A percentile compares a stretch with the other conserved stretches of the same genome.
Evolutionary conservation across 148 eudicot genomes (phyloP).

Genomic region (Fagopyrum tataricum): DNA sequence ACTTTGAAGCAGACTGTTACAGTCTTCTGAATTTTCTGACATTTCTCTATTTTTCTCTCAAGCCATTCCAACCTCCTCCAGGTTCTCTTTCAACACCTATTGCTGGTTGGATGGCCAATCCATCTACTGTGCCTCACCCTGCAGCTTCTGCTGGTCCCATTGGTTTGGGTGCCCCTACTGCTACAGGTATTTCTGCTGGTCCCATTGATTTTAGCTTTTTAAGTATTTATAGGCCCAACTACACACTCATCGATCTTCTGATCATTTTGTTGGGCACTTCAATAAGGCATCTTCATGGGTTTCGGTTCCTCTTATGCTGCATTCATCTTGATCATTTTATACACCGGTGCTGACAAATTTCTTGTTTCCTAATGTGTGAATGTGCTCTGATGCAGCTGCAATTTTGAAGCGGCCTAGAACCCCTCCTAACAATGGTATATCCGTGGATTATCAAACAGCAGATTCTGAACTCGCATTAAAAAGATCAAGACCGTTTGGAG

Average conservation of each 20-base stretch:
- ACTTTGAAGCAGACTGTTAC: neutral
- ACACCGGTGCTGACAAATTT: conserved; percentile 8
- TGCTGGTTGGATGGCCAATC: conserved; percentile 88
- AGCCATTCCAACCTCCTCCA: conserved; percentile 76
- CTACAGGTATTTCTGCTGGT: conserved; percentile 32
- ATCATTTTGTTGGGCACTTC: neutral
- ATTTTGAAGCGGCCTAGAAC: conserved; percentile 75
- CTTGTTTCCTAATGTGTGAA: conserved; percentile 9
- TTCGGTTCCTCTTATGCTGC: neutral
- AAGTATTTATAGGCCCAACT: neutral
- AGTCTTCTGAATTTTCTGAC: conserved; percentile 13
- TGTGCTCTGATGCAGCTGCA: conserved; percentile 29
- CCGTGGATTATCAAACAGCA: conserved; percentile 79
- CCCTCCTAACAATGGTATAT: conserved; percentile 53
- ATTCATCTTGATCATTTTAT: neutral
- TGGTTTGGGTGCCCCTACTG: conserved; percentile 57
- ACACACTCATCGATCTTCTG: neutral
- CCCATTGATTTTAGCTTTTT: neutral
- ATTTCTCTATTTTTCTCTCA: conserved; percentile 2
- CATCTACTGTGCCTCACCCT: conserved; percentile 72
- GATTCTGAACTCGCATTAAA: conserved; percentile 77
- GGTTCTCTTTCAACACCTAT: conserved; percentile 57
- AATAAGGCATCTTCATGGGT: neutral
- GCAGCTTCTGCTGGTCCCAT: conserved; percentile 79
- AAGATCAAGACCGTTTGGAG: conserved; percentile 67